A percentile compares a stretch with the other conserved stretches of the same genome.
These are phyloP conservation scores for Agapanthus africanus DNA, from an alignment of 106 monocot species.

Conservation along the genomic window DNA sequence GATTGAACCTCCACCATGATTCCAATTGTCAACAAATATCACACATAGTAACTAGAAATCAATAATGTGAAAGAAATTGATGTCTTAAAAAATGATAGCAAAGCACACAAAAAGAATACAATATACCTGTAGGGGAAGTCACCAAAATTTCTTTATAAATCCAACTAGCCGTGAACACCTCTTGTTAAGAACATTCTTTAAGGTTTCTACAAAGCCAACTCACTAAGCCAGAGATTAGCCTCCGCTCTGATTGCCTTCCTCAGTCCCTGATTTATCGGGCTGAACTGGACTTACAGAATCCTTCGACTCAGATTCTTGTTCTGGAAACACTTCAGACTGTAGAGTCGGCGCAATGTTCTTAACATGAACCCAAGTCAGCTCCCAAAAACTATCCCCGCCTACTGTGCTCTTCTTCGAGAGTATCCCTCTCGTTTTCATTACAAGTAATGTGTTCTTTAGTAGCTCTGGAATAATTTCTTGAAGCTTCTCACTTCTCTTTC, in stretches of 20 bases:
- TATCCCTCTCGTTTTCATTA: slow-evolving; percentile 56
- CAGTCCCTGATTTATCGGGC: slow-evolving; percentile 12
- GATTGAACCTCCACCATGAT: no score
- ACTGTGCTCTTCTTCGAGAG: slow-evolving; percentile 46
- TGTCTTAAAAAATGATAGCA: slow-evolving; percentile 1
- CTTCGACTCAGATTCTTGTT: slow-evolving; percentile 27
- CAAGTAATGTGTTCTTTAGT: slow-evolving; percentile 64
- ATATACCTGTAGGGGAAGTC: slow-evolving; percentile 3
- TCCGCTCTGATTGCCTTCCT: slow-evolving; percentile 9
- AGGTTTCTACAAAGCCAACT: slow-evolving; percentile 7
- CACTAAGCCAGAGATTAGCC: slow-evolving; percentile 1
- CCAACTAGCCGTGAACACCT: background rate
- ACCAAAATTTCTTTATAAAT: slow-evolving; percentile 12
- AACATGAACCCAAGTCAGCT: slow-evolving; percentile 53
- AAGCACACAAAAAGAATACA: slow-evolving; percentile 5
- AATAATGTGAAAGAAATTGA: no score
- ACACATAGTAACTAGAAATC: no score
- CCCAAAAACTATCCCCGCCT: slow-evolving; percentile 57
- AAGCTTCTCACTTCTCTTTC: slow-evolving; percentile 63
- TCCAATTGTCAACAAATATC: no score
- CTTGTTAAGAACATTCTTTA: slow-evolving; percentile 4
- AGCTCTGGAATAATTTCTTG: slow-evolving; percentile 66
- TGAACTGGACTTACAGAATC: slow-evolving; percentile 6
- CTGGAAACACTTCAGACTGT: slow-evolving; percentile 50
- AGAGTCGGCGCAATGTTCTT: slow-evolving; percentile 50